Conservation (phyloP, 768 basidiomycete species). For the Leccinum broughii region DNA sequence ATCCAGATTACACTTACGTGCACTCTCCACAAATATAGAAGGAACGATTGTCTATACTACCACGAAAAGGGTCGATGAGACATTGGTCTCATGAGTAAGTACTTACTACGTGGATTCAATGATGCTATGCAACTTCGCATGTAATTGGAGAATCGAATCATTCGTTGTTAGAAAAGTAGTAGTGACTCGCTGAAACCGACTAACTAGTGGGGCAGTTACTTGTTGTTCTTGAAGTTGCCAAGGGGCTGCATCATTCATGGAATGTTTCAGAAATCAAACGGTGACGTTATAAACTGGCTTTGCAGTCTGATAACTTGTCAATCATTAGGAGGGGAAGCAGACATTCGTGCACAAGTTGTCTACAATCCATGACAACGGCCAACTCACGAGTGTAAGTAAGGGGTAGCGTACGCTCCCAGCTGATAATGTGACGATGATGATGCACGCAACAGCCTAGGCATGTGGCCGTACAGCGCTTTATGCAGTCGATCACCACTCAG, state of each 20-base stretch:
- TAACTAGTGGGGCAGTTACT: too few species aligned
- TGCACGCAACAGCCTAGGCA: slow-evolving; percentile 11
- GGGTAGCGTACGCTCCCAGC: slow-evolving; percentile 3
- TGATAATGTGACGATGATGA: slow-evolving; percentile 7
- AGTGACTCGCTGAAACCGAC: too few species aligned
- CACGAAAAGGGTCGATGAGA: slow-evolving; percentile 14
- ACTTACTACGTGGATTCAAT: background rate
- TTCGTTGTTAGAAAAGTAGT: too few species aligned
- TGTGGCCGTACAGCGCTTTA: slow-evolving; percentile 31
- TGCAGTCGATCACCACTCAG: slow-evolving; percentile 45
- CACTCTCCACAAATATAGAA: slow-evolving; percentile 15
- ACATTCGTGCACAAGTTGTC: slow-evolving; percentile 2
- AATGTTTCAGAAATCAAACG: background rate
- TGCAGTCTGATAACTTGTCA: background rate
- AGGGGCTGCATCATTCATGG: background rate
- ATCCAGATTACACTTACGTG: slow-evolving; percentile 13
- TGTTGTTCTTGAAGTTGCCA: too few species aligned
- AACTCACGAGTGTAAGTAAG: slow-evolving; percentile 15
- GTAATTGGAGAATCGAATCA: background rate
- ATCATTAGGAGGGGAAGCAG: background rate
- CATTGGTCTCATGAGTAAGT: background rate
- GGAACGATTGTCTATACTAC: too few species aligned
- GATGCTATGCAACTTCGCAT: too few species aligned
- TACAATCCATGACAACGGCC: background rate
- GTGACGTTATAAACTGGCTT: background rate